Evolutionary conservation across 257 asterid species (phyloP), one percentile per base, ranked within the genome.

Genomic region (Thymus mandschuricus): DNA sequence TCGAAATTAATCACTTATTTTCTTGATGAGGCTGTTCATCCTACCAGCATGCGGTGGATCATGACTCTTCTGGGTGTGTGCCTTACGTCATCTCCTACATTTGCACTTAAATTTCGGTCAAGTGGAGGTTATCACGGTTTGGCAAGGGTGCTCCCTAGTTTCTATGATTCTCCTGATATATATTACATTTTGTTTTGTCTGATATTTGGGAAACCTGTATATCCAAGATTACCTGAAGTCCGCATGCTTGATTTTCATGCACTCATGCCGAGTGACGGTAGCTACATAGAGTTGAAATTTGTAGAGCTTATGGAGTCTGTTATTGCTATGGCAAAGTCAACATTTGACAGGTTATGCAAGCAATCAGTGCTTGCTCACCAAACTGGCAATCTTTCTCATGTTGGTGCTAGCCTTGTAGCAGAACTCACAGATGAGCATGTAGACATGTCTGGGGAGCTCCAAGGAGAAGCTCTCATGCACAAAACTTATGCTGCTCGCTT

Each of bases 381-480:
- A 92, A 86, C 87, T 28, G 98, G 97, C 13, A 87, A 83, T 78
- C 83, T 92, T 82, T 95, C 97, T 79, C 97, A 88, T 82, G 81
- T 90, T 78, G 92, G 96, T 77, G 99, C 86, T 52, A 81, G 98
- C 83, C 88, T 89, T 82, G 96, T 85, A 72, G 96, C 97, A 46
- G 98, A 95, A 86, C 96, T 95, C 78, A 95, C 88, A 49, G 99
- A 85, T 64, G 94, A 83, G 76, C 75, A 86, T 80, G 78, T 87
- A 45, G 98, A 92, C 83, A 80, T 86, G 83, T 84, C 91, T 62
- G 99, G 98, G 67, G 98, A 95, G 79, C 96, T 95, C 79, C 98
- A 89, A 78, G 98, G 99, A 63, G 99, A 95, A 88, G 99, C 99
- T 66, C 86, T 95, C 77, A 90, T 95, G 97, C 99, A 95, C 86